These are phyloP conservation scores for Coemansia sp. DNA, from an alignment of 192 early-diverging fungal genomes.

Conservation along the genomic window DNA sequence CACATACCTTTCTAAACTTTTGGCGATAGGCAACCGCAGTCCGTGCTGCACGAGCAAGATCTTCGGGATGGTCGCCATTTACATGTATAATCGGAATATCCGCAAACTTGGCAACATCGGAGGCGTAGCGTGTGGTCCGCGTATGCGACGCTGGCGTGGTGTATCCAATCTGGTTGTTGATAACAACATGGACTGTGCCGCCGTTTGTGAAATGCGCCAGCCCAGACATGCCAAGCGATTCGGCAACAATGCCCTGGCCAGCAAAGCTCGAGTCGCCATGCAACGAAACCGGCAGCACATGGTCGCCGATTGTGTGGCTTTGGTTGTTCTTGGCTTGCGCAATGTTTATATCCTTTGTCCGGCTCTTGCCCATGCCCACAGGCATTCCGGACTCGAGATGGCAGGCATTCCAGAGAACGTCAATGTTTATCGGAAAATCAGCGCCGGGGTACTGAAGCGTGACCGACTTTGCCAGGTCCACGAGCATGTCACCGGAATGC, in stretches of 20 bases:
- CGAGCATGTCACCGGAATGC: slow-evolving; percentile 83
- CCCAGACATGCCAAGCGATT: slow-evolving; percentile 88
- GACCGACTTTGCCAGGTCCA: slow-evolving; percentile 75
- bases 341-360: slow-evolving; percentile 80
- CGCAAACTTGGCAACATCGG: slow-evolving; percentile 95
- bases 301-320: slow-evolving; percentile 74
- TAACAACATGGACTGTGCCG: slow-evolving; percentile 90
- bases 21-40: slow-evolving; percentile 89
- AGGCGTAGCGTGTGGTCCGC: slow-evolving; percentile 83
- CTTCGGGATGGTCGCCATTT: slow-evolving; percentile 90
- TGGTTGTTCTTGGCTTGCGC: slow-evolving; percentile 7
- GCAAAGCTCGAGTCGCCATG: slow-evolving; percentile 91
- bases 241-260: slow-evolving; percentile 89
- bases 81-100: slow-evolving; percentile 93
- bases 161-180: slow-evolving; percentile 97
- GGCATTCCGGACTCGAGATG: slow-evolving; percentile 94
- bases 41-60: slow-evolving; percentile 76
- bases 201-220: slow-evolving; percentile 91
- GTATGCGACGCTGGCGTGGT: slow-evolving; percentile 95
- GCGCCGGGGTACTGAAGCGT: slow-evolving; percentile 60
- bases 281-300: slow-evolving; percentile 85
- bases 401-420: slow-evolving; percentile 89
- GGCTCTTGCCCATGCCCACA: slow-evolving; percentile 91
- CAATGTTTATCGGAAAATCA: slow-evolving; percentile 59
- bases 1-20: slow-evolving; percentile 73